These are phyloP conservation scores for Bjerkandera adusta DNA, from an alignment of 1,284 basidiomycete genomes.

Conservation along the genomic window DNA sequence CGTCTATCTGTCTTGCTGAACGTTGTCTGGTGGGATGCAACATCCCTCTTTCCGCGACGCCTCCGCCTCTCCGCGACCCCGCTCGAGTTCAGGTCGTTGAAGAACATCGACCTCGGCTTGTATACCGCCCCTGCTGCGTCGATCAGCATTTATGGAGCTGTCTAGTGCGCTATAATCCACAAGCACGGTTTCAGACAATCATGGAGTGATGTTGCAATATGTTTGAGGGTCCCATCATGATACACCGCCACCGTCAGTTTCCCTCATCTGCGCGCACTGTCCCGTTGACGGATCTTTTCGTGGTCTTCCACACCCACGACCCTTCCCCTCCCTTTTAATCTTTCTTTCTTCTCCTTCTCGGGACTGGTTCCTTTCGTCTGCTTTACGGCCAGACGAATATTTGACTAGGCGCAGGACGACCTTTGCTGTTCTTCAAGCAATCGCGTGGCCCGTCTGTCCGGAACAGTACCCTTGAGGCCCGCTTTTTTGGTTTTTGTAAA, in stretches of 20 bases:
- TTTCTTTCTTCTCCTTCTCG: constrained; percentile 32
- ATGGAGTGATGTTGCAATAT: constrained; percentile 2
- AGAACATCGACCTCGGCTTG: too few relatives aligned
- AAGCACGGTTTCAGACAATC: not conserved
- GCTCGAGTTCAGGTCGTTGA: too few relatives aligned
- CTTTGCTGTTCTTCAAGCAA: constrained; percentile 27
- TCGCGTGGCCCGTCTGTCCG: constrained; percentile 30
- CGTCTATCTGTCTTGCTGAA: too few relatives aligned
- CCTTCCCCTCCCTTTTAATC: constrained; percentile 12
- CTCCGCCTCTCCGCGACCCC: too few relatives aligned
- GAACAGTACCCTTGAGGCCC: constrained; percentile 25
- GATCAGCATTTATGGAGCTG: too few relatives aligned
- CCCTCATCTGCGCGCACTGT: constrained; percentile 10
- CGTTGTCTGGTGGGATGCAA: too few relatives aligned
- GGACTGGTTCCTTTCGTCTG: constrained; percentile 44
- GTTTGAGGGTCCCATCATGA: constrained; percentile 11
- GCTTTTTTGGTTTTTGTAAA: constrained; percentile 17
- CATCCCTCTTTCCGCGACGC: too few relatives aligned
- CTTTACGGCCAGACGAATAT: constrained; percentile 34
- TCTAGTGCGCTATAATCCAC: too few relatives aligned
- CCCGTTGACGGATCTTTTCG: constrained; percentile 5
- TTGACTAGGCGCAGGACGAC: constrained; percentile 35
- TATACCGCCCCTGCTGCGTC: too few relatives aligned
- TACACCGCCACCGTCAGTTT: constrained; percentile 7
- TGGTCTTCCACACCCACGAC: constrained; percentile 16